These are phyloP conservation scores for Melaleuca alternifolia DNA, from an alignment of 345 rosid species.

Conservation along the genomic window DNA sequence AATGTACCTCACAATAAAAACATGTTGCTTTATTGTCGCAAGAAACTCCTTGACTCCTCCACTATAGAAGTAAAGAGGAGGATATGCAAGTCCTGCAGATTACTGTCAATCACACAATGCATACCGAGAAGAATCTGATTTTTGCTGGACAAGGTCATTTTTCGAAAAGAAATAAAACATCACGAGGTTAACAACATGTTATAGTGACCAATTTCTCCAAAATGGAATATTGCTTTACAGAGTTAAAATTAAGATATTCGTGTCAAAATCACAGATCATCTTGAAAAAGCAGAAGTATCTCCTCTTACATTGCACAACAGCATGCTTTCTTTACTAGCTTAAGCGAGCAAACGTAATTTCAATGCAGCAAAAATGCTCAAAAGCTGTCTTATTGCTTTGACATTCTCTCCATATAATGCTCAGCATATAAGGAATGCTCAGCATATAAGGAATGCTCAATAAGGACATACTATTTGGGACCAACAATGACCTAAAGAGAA, in stretches of 20 bases:
- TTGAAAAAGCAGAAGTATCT: not conserved
- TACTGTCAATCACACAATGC: not conserved
- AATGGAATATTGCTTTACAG: not conserved
- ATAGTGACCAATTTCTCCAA: not conserved
- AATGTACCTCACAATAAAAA: slow-evolving; percentile 73
- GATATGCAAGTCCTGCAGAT: slow-evolving; percentile 78
- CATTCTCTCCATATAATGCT: not conserved
- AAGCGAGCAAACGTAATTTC: not conserved
- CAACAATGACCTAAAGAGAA: not conserved
- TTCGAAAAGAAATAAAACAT: not conserved
- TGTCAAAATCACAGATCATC: not conserved
- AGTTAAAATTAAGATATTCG: not conserved
- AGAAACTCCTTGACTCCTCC: slow-evolving; percentile 93
- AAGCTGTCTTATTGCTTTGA: not conserved
- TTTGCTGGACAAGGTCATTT: not conserved
- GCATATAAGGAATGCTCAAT: not conserved
- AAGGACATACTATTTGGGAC: not conserved
- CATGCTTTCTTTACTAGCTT: not conserved
- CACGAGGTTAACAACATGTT: not conserved
- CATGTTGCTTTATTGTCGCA: slow-evolving; percentile 73
- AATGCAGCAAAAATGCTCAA: not conserved
- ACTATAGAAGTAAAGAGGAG: slow-evolving; percentile 89
- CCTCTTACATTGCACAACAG: not conserved
- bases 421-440: not conserved
- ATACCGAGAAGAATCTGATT: not conserved